Base-by-base conservation (phyloP, 176 grass and related monocot species). In the Aegilops bicornis region DNA sequence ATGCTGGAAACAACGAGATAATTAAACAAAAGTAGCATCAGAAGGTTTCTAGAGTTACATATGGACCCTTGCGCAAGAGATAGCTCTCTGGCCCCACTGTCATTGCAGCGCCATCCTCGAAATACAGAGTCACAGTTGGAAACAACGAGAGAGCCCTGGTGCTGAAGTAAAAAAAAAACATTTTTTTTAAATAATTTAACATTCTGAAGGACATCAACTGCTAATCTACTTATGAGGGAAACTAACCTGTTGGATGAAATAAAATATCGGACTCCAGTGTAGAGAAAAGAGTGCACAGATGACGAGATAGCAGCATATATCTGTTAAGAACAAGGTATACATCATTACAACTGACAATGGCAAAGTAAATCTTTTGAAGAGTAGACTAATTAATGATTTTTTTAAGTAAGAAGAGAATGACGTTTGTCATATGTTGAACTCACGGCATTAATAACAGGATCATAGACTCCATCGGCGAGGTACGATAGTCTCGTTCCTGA, bases 401-500 rank as follows among this genome's bases (percentile, higher is more conserved):
- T 17, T 31, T 68, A 64, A 64, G 27, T n/a, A 29, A 23, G 58
- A 70, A 60, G 32, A 19, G 68, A 70, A 39, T 39, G 42, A 43
- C 69, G 69, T 7, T 27, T 30, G 25, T 32, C 32, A 61, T 70
- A 77, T 72, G 36, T 88, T 79, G 80, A 37, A 39, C 96, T 93
- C 39, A 98, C 91, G 31, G 96, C 89, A 70, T 71, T 94, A 82
- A 98, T 66, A 92, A 98, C 95, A 79, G 96, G 96, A 85, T 91
- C 93, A 32, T 95, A 98, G 68, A 90, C 81, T 61, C 91, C 88
- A 66, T 98, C 96, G 65, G 93, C 96, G 54, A 98, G 93, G 47
- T 98, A 98, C 39, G 91, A 90, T 62, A 98, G 83, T 75, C 91
- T 95, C 37, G 96, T 98, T 74, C 96, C 93, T 27, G 96, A 98